Evolutionary conservation across 2,329 filamentous ascomycete genomes (phyloP).

Genomic region (Aspergillus sp.): DNA sequence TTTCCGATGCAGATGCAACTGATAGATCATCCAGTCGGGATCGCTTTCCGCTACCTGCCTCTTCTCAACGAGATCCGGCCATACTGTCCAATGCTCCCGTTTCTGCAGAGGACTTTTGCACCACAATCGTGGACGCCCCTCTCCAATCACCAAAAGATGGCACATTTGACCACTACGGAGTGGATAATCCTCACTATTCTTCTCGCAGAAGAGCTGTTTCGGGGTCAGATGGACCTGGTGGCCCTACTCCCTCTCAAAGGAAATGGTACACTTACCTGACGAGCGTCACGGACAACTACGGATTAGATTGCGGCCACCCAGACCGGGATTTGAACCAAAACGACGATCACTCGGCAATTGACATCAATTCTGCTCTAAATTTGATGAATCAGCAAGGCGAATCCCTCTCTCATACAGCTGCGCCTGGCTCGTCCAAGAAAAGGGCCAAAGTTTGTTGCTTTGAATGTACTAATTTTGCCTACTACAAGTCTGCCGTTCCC

Average conservation of each 20-base stretch:
- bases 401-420: constrained; percentile 7
- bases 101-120: constrained; percentile 12
- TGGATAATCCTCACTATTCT: not conserved
- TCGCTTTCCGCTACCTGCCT: constrained; percentile 3
- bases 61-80: not conserved
- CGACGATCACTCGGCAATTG: constrained; percentile 67
- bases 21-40: constrained; percentile 6
- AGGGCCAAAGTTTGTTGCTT: constrained; percentile 25
- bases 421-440: not conserved
- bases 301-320: constrained; percentile 67
- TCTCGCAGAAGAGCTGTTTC: not conserved
- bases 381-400: constrained; percentile 21
- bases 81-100: not conserved
- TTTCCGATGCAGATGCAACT: constrained; percentile 1
- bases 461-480: constrained; percentile 61
- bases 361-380: constrained; percentile 44
- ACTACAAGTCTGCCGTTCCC: constrained; percentile 68
- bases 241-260: constrained; percentile 21
- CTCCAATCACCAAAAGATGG: not conserved
- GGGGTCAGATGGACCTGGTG: constrained; percentile 30
- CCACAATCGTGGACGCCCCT: constrained; percentile 11
- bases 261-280: constrained; percentile 34
- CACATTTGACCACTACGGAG: not conserved
- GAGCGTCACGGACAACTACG: constrained; percentile 53
- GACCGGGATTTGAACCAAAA: constrained; percentile 71